Evolutionary conservation across 2,329 filamentous ascomycete genomes (phyloP), one percentile per base, ranked within the genome.

Genomic region (Epichloe glyceriae): DNA sequence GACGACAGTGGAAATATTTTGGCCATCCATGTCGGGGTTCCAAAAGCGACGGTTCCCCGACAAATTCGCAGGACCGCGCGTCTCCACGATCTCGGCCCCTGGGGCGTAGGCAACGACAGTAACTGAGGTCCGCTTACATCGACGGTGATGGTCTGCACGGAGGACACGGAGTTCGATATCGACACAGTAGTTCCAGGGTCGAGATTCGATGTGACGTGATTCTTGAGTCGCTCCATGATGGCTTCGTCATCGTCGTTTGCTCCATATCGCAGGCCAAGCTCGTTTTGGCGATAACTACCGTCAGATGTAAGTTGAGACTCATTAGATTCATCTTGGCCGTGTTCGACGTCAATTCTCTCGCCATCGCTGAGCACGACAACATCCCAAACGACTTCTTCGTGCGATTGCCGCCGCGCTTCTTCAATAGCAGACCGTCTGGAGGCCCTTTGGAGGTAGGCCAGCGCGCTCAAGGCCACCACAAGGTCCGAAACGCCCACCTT

Each of bases 341-440:
- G 33, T 19, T 12, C 38, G 4, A 81, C 67, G 54, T 82, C 79
- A 33, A 83, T 74, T 37, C 76, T 72, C 44, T 74, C 70, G 8
- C 78, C 78, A 57, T 80, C 72, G 52, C 77, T 73, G 15, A 83
- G 66, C 0, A 85, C 76, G 7, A 85, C 79, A 3, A 84, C 75
- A 58, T 85, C 82, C 81, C 82, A 85, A 8, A 85, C 69, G 2
- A 79, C 65, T 54, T 83, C 77, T 51, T 82, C 78, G 17, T 70
- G 69, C 11, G 68, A 67, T 7, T 72, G 65, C 1, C 70, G 67
- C 22, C 68, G 66, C 6, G 62, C 64, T 56, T 81, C 76, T 46
- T 75, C 71, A 19, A 76, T 72, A 6, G 73, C 69, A 34, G 72
- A 67, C 42, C 70, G 74, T 49, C 71, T 71, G 53, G 78, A 82